A percentile compares a stretch with the other conserved stretches of the same genome.
Evolutionary conservation across 2,329 filamentous ascomycete genomes (phyloP).

Genomic region (Paramyrothecium sp.): DNA sequence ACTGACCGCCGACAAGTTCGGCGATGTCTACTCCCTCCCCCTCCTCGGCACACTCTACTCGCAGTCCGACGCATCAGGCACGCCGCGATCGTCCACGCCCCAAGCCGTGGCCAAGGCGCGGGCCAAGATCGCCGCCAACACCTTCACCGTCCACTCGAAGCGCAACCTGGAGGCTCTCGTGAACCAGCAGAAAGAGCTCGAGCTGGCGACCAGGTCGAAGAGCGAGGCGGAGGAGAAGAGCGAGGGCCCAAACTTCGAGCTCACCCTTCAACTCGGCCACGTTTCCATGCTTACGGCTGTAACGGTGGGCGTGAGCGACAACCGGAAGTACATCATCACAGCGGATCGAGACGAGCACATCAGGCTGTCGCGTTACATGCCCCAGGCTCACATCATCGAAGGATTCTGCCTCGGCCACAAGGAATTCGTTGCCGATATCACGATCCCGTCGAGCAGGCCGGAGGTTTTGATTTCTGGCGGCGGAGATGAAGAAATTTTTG

Average conservation of each 20-base stretch:
- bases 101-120: constrained; percentile 23
- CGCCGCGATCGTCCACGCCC: constrained; percentile 12
- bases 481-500: constrained; percentile 73
- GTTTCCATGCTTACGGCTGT: constrained; percentile 92
- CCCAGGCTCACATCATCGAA: constrained; percentile 87
- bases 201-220: constrained; percentile 23
- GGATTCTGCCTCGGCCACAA: constrained; percentile 85
- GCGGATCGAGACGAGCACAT: constrained; percentile 71
- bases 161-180: constrained; percentile 61
- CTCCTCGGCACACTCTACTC: constrained; percentile 37
- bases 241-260: constrained; percentile 60
- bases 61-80: constrained; percentile 9
- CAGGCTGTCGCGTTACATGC: constrained; percentile 75
- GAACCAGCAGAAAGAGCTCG: constrained; percentile 52
- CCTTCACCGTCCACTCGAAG: constrained; percentile 61
- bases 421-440: constrained; percentile 78
- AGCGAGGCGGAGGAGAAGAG: constrained; percentile 24
- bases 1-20: constrained; percentile 89
- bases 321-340: constrained; percentile 51
- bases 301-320: constrained; percentile 44
- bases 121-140: constrained; percentile 51
- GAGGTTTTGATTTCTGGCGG: constrained; percentile 81
- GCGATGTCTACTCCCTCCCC: constrained; percentile 89
- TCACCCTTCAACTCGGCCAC: constrained; percentile 81
- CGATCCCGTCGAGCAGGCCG: constrained; percentile 54